Conservation (phyloP, 1,284 basidiomycete species). For the Ustilago xerochloae region DNA sequence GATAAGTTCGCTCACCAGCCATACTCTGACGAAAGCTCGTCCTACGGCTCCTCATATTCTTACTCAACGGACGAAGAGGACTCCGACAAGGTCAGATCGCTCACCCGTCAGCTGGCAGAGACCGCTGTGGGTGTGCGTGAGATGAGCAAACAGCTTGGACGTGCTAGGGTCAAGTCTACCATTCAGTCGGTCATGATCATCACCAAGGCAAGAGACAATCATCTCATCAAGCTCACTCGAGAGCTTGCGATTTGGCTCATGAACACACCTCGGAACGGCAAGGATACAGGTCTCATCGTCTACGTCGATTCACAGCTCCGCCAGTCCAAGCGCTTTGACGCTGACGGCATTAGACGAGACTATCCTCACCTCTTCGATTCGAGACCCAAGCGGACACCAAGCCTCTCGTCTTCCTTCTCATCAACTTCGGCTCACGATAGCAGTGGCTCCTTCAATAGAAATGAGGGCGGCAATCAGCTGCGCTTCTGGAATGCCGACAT, state of each 20-base stretch:
- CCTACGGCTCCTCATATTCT: slow-evolving; percentile 37
- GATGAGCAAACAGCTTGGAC: slow-evolving; percentile 98
- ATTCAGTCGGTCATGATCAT: slow-evolving; percentile 95
- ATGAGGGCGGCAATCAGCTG: slow-evolving; percentile 79
- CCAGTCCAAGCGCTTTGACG: slow-evolving; percentile 92
- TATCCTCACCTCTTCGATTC: slow-evolving; percentile 86
- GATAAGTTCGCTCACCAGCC: slow-evolving; percentile 35
- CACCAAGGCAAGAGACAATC: slow-evolving; percentile 97
- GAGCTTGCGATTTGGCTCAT: slow-evolving; percentile 77
- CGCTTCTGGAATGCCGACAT: slow-evolving; percentile 97
- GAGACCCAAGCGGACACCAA: slow-evolving; percentile 26
- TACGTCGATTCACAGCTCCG: slow-evolving; percentile 97
- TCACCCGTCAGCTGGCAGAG: slow-evolving; percentile 93
- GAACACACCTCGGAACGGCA: slow-evolving; percentile 53
- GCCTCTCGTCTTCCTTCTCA: slow-evolving; percentile 38
- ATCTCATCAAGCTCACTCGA: slow-evolving; percentile 91
- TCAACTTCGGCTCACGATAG: slow-evolving; percentile 36
- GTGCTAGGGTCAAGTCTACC: slow-evolving; percentile 88
- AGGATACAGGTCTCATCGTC: slow-evolving; percentile 59
- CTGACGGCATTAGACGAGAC: slow-evolving; percentile 83
- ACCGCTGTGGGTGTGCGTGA: slow-evolving; percentile 96
- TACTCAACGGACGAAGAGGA: slow-evolving; percentile 74
- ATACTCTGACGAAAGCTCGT: slow-evolving; percentile 25
- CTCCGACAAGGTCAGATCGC: slow-evolving; percentile 73
- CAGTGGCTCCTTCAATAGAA: slow-evolving; percentile 23